phyloP scores from a whole-genome alignment of 805 yeast species.

The Wickerhamomyces rabaulensis region DNA sequence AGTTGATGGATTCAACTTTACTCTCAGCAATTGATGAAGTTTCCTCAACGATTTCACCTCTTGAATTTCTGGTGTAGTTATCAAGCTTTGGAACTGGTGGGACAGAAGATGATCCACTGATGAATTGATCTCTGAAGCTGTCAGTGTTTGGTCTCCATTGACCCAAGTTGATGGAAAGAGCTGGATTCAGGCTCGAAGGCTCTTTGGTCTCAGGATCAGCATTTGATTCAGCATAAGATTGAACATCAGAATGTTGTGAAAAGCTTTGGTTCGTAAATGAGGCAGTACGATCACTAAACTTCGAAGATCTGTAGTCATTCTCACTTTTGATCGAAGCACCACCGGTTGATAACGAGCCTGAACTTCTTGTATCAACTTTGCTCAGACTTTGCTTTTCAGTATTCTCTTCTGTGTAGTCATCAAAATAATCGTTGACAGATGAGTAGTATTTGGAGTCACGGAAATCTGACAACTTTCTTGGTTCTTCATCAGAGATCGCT shows the following conservation, averaged over 20 bases:
- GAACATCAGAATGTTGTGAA: constrained; percentile 7
- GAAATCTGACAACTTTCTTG: neutral
- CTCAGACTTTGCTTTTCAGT: constrained; percentile 1
- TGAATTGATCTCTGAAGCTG: constrained; percentile 43
- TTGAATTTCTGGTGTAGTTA: constrained; percentile 27
- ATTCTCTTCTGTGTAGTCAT: constrained; percentile 20
- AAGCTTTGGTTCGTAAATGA: constrained; percentile 18
- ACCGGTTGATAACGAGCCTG: constrained; percentile 28
- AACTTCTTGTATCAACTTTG: constrained; percentile 10
- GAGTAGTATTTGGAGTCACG: constrained; percentile 21
- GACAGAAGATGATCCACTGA: constrained; percentile 28
- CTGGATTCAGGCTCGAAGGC: constrained; percentile 16
- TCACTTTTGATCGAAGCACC: constrained; percentile 25
- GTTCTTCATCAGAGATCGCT: neutral
- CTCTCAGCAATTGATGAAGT: constrained; percentile 12
- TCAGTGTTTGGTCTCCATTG: constrained; percentile 57
- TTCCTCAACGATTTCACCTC: constrained; percentile 22
- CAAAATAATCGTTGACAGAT: constrained; percentile 21
- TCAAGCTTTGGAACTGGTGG: constrained; percentile 24
- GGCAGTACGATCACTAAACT: constrained; percentile 19
- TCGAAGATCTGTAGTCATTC: constrained; percentile 19
- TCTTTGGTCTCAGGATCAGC: constrained; percentile 1
- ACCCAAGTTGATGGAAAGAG: constrained; percentile 39
- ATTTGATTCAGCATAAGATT: constrained; percentile 2
- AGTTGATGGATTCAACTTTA: constrained; percentile 2